Evolutionary conservation across 2,329 filamentous ascomycete genomes (phyloP), one percentile per base, ranked within the genome.

Genomic region (Talaromyces sp.): DNA sequence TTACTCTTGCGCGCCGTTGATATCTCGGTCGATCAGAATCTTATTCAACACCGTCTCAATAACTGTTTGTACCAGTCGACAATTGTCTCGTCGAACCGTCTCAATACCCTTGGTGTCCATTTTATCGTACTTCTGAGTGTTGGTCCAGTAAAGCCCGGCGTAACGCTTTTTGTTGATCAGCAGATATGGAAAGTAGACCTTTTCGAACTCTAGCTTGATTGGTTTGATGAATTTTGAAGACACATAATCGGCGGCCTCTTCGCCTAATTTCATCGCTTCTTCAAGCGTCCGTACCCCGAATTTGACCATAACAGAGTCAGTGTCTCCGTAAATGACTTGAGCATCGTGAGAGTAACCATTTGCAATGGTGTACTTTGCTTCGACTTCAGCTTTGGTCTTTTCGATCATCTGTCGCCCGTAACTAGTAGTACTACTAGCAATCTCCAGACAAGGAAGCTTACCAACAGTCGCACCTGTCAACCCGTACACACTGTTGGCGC

Each of bases 71-170:
- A 98, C 95, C 67, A 99, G 82, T 61, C 95, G 84, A 76, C 95
- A 99, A 76, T 99, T 99, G 78, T 99, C 95, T 84, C 95, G 86
- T 70, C 95, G 90, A 56, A 99, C 96, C 3, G 95, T 99, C 80
- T 99, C 95, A 70, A 99, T 98, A 84, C 95, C 95, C 78, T 99
- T 99, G 67, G 92, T 98, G 79, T 99, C 95, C 96, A 99, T 99
- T 84, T 98, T 99, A 85, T 99, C 96, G 77, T 91, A 95, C 79
- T 97, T 97, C 49, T 94, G 87, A 0, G 94, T 88, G 70, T 91
- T 95, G 5, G 95, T 99, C 93, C 93, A 99, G 81, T 92, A 98
- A 36, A 99, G 80, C n/a, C 95, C 95, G 8, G 95, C 95, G 74
- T 99, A 99, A 69, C 95, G 91, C 83, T 99, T 99, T 84, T 99